These are phyloP conservation scores for Euphrasia confusa DNA, from an alignment of 257 asterid genomes.

Conservation along the genomic window DNA sequence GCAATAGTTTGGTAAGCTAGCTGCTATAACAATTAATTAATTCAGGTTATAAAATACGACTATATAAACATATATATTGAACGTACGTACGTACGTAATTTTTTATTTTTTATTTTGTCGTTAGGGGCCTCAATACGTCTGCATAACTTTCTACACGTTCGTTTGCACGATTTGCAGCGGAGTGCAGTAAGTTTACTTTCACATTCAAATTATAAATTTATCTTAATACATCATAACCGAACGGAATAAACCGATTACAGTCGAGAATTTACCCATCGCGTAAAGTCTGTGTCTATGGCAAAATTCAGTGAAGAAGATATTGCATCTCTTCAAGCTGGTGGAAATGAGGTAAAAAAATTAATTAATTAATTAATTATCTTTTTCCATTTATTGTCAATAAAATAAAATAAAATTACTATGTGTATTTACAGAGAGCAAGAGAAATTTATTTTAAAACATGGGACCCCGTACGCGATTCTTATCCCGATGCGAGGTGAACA, in stretches of 20 bases:
- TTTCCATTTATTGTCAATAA: neutral
- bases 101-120: neutral
- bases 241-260: conserved; percentile 30
- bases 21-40: too few species aligned
- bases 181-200: conserved; percentile 77
- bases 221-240: neutral
- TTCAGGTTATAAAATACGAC: too few species aligned
- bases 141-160: conserved; percentile 90
- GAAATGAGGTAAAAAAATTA: conserved; percentile 71
- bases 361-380: neutral
- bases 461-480: conserved; percentile 55
- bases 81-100: too few species aligned
- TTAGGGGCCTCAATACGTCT: conserved; percentile 97
- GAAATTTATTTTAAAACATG: conserved; percentile 68
- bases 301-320: conserved; percentile 73
- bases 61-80: too few species aligned
- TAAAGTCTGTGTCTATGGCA: conserved; percentile 88
- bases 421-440: conserved; percentile 56
- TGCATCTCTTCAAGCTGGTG: conserved; percentile 72
- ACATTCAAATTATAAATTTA: neutral
- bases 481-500: conserved; percentile 64
- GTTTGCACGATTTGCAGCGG: conserved; percentile 91
- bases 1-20: conserved; percentile 48
- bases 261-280: conserved; percentile 85
- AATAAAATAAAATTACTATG: neutral